Evolutionary conservation across 129 eudicot species (phyloP).

Genomic region (Artemisia annua): DNA sequence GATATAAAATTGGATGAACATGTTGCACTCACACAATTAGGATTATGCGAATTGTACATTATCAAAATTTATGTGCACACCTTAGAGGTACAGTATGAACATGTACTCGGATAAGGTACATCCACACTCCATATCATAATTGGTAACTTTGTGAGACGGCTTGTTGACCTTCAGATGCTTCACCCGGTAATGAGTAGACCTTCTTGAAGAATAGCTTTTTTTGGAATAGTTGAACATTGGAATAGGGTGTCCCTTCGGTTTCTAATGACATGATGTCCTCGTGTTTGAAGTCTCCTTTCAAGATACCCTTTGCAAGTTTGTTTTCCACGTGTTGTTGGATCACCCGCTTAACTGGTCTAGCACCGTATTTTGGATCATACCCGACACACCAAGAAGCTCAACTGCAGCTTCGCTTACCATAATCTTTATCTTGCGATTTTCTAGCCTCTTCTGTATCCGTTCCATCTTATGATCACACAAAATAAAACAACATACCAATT

Average conservation of each 20-base stretch:
- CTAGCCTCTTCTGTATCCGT: constrained; percentile 77
- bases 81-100: no score
- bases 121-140: neutral
- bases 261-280: constrained; percentile 73
- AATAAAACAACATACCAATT: neutral
- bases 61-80: no score
- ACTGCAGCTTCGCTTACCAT: constrained; percentile 16
- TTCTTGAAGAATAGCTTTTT: constrained; percentile 72
- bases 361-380: constrained; percentile 95
- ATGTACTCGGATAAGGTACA: no score
- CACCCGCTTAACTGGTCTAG: constrained; percentile 95
- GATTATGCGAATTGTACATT: no score
- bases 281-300: constrained; percentile 89
- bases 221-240: constrained; percentile 88
- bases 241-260: constrained; percentile 77
- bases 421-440: constrained; percentile 55
- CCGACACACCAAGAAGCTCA: constrained; percentile 45
- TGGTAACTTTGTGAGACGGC: constrained; percentile 38
- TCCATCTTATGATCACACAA: constrained; percentile 43
- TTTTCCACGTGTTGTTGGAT: constrained; percentile 93
- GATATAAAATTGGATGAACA: no score
- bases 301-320: constrained; percentile 88
- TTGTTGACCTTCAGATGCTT: constrained; percentile 43
- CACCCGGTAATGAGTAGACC: constrained; percentile 31
- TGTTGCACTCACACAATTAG: no score